phyloP scores from a whole-genome alignment of 306 rosid species.

The Quercus ilex region DNA sequence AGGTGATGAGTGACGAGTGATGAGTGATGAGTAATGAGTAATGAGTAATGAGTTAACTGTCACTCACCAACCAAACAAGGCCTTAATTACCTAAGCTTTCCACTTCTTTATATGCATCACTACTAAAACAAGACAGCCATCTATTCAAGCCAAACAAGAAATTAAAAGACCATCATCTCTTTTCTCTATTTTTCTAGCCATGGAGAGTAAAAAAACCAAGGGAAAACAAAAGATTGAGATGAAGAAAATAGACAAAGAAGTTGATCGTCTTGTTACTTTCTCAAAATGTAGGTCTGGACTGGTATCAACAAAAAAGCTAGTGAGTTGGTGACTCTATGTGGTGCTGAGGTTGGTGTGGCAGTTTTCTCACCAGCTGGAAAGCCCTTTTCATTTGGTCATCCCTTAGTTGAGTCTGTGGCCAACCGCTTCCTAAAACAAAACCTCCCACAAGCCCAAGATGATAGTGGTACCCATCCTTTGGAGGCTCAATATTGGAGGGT shows the following conservation, averaged over 20 bases:
- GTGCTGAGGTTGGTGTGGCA: slow-evolving; percentile 38
- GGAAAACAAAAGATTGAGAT: slow-evolving; percentile 46
- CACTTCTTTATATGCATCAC: neutral
- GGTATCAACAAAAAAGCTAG: slow-evolving; percentile 55
- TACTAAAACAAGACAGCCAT: too few relatives aligned
- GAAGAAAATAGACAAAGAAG: slow-evolving; percentile 31
- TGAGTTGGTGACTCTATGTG: slow-evolving; percentile 53
- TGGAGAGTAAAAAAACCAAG: neutral
- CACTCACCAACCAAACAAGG: too few relatives aligned
- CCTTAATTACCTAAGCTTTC: neutral
- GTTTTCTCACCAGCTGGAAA: slow-evolving; percentile 47
- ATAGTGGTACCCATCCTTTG: neutral
- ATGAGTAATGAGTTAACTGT: too few relatives aligned
- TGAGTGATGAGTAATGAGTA: too few relatives aligned
- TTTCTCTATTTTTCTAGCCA: neutral
- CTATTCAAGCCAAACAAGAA: neutral
- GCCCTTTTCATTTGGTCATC: slow-evolving; percentile 52
- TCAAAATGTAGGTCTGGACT: slow-evolving; percentile 43
- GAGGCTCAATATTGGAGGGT: neutral
- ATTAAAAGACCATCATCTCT: neutral
- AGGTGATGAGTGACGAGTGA: too few relatives aligned
- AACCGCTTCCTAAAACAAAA: slow-evolving; percentile 23
- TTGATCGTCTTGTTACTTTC: slow-evolving; percentile 45
- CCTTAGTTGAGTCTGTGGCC: slow-evolving; percentile 24
- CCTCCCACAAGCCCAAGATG: neutral